Percentiles rank a stretch among this genome's conserved stretches.
Conservation (phyloP, 371 early-diverging fungal species). For the Mucor velutinosus region DNA sequence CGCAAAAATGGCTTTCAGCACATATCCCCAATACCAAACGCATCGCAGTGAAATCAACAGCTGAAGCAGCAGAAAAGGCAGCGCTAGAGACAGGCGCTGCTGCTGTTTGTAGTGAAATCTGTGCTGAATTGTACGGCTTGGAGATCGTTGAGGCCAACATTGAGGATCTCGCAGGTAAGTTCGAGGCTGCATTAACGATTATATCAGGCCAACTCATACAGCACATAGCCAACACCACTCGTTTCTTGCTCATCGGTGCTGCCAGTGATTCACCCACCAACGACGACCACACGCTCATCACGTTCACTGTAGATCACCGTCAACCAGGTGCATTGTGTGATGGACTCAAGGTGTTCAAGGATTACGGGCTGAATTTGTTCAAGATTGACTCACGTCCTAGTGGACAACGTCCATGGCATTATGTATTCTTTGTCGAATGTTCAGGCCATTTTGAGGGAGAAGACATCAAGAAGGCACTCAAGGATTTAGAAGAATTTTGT, state of each 20-base stretch:
- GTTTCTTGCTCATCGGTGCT: slow-evolving; percentile 87
- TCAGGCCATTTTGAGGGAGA: slow-evolving; percentile 78
- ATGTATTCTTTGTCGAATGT: slow-evolving; percentile 89
- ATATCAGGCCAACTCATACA: neutral
- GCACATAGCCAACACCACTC: slow-evolving; percentile 78
- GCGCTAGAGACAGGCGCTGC: slow-evolving; percentile 80
- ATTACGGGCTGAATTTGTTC: slow-evolving; percentile 79
- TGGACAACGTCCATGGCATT: slow-evolving; percentile 85
- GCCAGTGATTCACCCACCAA: slow-evolving; percentile 71
- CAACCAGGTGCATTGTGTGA: slow-evolving; percentile 90
- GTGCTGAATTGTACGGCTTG: slow-evolving; percentile 82
- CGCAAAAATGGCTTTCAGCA: slow-evolving; percentile 71
- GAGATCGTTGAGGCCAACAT: slow-evolving; percentile 75
- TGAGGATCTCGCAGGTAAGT: slow-evolving; percentile 56
- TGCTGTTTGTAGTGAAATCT: slow-evolving; percentile 81
- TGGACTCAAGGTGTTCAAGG: slow-evolving; percentile 83
- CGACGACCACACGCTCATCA: slow-evolving; percentile 80
- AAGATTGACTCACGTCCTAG: slow-evolving; percentile 93
- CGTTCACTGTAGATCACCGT: slow-evolving; percentile 88
- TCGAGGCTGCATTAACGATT: neutral
- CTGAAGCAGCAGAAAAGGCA: slow-evolving; percentile 88
- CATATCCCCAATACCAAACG: slow-evolving; percentile 74
- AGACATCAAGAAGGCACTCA: slow-evolving; percentile 62
- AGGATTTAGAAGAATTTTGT: slow-evolving; percentile 70
- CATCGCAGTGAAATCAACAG: slow-evolving; percentile 82